phyloP scores from a whole-genome alignment of 2,329 filamentous ascomycete genomes.

The Tolypocladium ovalisporum region DNA sequence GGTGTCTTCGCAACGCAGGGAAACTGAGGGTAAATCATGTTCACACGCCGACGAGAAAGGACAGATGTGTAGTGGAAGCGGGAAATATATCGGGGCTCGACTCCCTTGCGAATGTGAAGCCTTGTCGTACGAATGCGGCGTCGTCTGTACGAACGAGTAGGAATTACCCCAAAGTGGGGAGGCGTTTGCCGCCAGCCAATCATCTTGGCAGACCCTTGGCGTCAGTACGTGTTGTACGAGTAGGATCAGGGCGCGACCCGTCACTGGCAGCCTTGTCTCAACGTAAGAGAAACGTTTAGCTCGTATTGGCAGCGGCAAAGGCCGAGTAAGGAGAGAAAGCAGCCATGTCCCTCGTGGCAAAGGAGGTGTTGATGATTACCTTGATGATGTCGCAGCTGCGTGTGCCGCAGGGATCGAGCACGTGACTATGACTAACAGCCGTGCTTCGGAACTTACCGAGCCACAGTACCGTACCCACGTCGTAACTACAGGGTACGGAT shows the following conservation, averaged over 20 bases:
- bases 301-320: neutral
- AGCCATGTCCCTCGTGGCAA: neutral
- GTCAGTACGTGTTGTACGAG: neutral
- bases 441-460: neutral
- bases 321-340: neutral
- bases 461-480: neutral
- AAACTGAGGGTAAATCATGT: neutral
- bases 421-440: neutral
- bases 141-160: neutral
- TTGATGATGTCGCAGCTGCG: no score
- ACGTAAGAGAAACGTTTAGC: neutral
- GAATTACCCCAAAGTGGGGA: neutral
- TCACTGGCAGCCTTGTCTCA: neutral
- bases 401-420: no score
- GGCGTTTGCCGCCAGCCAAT: neutral
- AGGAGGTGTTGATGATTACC: neutral
- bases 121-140: neutral
- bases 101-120: neutral
- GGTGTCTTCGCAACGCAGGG: no score
- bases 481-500: no score
- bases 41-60: neutral
- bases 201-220: neutral
- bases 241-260: no score
- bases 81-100: neutral
- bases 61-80: no score